phyloP scores from a whole-genome alignment of 148 eudicot genomes.

The Fallopia convolvulus region DNA sequence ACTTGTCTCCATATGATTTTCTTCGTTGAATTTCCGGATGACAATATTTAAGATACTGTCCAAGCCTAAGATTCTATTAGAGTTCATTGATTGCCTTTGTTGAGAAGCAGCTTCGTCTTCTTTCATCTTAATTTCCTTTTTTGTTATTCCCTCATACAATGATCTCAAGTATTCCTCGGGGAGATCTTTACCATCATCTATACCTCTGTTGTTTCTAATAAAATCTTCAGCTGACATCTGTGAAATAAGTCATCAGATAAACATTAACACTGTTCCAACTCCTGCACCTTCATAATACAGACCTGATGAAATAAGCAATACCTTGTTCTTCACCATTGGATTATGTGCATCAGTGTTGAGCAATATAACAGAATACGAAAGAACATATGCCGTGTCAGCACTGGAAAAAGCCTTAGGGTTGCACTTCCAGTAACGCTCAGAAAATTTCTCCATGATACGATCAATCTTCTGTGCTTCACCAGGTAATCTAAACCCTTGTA shows the following conservation, averaged over 20 bases:
- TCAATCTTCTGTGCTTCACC: conserved; percentile 99
- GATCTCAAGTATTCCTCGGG: conserved; percentile 88
- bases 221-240: conserved; percentile 99
- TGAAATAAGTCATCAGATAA: conserved; percentile 8
- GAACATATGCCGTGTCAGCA: conserved; percentile 99
- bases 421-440: conserved; percentile 97
- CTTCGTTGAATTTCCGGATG: conserved; percentile 81
- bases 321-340: conserved; percentile 96
- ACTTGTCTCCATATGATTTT: conserved; percentile 62
- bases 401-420: conserved; percentile 86
- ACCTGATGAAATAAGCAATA: conserved; percentile 15
- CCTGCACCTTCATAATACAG: not conserved
- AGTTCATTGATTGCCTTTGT: conserved; percentile 73
- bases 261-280: not conserved
- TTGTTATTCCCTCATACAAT: conserved; percentile 82
- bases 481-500: conserved; percentile 94
- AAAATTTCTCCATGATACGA: conserved; percentile 95
- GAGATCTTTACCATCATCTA: conserved; percentile 97
- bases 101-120: conserved; percentile 68
- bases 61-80: conserved; percentile 79
- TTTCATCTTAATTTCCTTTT: conserved; percentile 94
- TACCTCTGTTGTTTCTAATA: conserved; percentile 93
- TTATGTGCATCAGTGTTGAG: conserved; percentile 99
- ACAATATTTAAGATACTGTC: conserved; percentile 92
- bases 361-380: conserved; percentile 97